phyloP scores from a whole-genome alignment of 306 rosid species.

The Trifolium dubium region DNA sequence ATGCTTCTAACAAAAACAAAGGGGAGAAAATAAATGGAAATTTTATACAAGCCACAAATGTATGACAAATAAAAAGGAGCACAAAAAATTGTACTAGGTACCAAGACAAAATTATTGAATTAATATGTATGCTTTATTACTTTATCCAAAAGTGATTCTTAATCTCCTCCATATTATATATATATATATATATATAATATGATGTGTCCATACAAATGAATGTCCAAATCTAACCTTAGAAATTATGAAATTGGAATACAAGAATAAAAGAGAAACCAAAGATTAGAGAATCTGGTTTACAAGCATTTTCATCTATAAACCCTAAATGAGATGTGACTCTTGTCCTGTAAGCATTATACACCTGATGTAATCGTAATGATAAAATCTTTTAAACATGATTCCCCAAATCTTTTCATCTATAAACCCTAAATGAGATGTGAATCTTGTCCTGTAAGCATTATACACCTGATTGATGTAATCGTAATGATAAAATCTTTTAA shows the following conservation, averaged over 20 bases:
- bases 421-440: background rate
- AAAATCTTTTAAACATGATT: no score
- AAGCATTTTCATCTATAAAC: background rate
- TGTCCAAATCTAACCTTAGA: background rate
- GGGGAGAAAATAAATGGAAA: background rate
- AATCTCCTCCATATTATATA: conserved; percentile 7
- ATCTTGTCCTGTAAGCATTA: no score
- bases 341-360: no score
- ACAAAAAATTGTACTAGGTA: background rate
- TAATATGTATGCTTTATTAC: background rate
- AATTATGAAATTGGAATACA: conserved; percentile 12
- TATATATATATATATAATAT: no score
- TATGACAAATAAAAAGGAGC: background rate
- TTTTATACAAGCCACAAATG: background rate
- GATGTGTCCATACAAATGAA: background rate
- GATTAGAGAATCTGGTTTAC: conserved; percentile 2
- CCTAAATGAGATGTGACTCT: background rate
- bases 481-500: no score
- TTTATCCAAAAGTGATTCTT: background rate
- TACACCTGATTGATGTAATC: no score
- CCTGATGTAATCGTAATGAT: no score
- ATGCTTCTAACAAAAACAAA: conserved; percentile 5
- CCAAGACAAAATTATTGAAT: background rate
- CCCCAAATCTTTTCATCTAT: conserved; percentile 11
- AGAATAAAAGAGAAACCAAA: background rate